Conservation (phyloP, 345 rosid species). For the Camelina neglecta region DNA sequence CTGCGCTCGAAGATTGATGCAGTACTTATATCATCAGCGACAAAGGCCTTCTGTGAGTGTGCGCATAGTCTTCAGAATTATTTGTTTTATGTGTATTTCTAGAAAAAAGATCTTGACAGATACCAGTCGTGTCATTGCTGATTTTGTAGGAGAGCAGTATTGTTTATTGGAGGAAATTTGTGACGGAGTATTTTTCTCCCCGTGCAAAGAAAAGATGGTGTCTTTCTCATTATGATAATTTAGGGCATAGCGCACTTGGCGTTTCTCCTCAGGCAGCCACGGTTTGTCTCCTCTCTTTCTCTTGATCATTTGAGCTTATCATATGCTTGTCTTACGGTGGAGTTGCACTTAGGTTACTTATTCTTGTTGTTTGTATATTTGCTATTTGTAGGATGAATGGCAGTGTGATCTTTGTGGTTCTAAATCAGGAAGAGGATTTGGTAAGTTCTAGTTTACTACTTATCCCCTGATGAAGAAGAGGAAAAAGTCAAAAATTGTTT, state of each 20-base stretch:
- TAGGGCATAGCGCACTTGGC: slow-evolving; percentile 91
- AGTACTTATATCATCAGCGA: slow-evolving; percentile 91
- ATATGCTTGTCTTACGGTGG: not conserved
- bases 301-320: slow-evolving; percentile 5
- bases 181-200: slow-evolving; percentile 90
- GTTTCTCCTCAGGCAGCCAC: slow-evolving; percentile 96
- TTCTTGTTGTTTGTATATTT: not conserved
- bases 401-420: slow-evolving; percentile 93
- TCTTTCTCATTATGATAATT: slow-evolving; percentile 84
- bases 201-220: slow-evolving; percentile 99
- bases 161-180: slow-evolving; percentile 96
- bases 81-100: slow-evolving; percentile 1
- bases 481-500: not conserved
- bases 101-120: slow-evolving; percentile 15
- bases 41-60: slow-evolving; percentile 82
- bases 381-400: slow-evolving; percentile 81
- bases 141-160: slow-evolving; percentile 76
- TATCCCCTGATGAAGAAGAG: not conserved
- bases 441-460: slow-evolving; percentile 53
- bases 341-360: not conserved
- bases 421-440: slow-evolving; percentile 98
- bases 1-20: slow-evolving; percentile 96
- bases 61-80: not conserved
- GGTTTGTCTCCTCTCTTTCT: slow-evolving; percentile 54
- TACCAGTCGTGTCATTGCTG: slow-evolving; percentile 20